These are phyloP conservation scores for Xylaria sp. DNA, from an alignment of 2,329 filamentous ascomycete genomes.

Conservation along the genomic window DNA sequence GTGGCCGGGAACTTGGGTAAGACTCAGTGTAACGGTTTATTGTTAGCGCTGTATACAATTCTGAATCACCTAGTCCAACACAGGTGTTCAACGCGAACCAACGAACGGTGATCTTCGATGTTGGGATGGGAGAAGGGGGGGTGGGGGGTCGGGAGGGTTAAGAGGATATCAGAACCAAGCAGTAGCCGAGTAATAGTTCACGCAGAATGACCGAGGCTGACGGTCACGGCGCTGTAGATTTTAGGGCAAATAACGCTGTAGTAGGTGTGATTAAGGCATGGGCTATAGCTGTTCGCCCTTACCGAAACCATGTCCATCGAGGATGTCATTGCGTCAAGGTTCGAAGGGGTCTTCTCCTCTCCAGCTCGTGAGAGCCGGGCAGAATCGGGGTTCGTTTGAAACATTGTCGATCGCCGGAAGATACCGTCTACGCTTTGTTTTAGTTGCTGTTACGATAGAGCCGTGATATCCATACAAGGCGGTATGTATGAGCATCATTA, in stretches of 20 bases:
- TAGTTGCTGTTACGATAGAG: constrained; percentile 6
- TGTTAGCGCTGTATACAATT: background rate
- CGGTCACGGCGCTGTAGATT: background rate
- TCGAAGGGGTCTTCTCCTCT: background rate
- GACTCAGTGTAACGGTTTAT: background rate
- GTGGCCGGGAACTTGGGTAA: background rate
- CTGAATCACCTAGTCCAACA: background rate
- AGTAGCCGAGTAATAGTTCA: background rate
- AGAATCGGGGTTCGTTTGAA: background rate
- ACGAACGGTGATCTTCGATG: background rate
- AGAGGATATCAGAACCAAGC: background rate
- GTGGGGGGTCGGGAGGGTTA: background rate
- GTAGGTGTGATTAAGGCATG: constrained; percentile 2
- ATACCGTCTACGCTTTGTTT: constrained; percentile 17
- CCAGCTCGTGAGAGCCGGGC: constrained; percentile 5
- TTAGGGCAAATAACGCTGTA: constrained; percentile 9
- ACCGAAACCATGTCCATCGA: constrained; percentile 1
- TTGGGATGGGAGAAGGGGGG: background rate
- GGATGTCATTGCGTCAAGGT: background rate
- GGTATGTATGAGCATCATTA: background rate
- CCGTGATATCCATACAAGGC: background rate
- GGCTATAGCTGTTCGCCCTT: constrained; percentile 7
- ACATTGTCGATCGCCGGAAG: constrained; percentile 27
- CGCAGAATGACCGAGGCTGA: background rate
- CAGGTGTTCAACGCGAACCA: background rate